Conservation (phyloP, 768 basidiomycete genomes). For the Boletus insuetus region DNA sequence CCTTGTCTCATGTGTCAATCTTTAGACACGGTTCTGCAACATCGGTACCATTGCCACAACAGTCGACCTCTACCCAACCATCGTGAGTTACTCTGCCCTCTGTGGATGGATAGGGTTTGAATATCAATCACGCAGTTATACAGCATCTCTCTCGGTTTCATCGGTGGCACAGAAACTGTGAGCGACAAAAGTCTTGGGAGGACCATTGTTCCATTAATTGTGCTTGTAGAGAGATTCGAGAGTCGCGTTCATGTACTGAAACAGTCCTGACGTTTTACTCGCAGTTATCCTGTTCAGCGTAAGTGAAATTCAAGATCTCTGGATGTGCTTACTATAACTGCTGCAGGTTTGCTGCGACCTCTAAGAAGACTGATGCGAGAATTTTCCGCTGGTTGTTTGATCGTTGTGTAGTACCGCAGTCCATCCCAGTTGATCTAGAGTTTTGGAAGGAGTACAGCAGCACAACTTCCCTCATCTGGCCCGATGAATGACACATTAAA, state of each 20-base stretch:
- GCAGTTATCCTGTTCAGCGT: background rate
- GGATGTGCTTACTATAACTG: too few species aligned
- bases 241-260: background rate
- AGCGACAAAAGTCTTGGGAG: background rate
- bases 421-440: background rate
- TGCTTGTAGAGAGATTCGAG: background rate
- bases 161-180: background rate
- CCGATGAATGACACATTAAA: constrained; percentile 2
- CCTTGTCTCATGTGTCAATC: background rate
- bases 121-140: background rate
- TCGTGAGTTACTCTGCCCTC: background rate
- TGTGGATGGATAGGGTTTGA: background rate
- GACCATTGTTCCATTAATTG: background rate
- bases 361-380: background rate
- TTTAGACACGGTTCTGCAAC: background rate
- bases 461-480: constrained; percentile 9
- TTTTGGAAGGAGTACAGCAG: background rate
- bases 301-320: background rate
- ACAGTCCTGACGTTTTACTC: background rate
- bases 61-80: background rate
- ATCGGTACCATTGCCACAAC: background rate
- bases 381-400: constrained; percentile 12
- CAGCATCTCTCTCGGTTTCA: background rate
- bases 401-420: constrained; percentile 5
- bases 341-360: constrained; percentile 9